A percentile compares a stretch with the other conserved stretches of the same genome.
phyloP scores from a whole-genome alignment of 345 rosid genomes.

The Arabis alpina region DNA sequence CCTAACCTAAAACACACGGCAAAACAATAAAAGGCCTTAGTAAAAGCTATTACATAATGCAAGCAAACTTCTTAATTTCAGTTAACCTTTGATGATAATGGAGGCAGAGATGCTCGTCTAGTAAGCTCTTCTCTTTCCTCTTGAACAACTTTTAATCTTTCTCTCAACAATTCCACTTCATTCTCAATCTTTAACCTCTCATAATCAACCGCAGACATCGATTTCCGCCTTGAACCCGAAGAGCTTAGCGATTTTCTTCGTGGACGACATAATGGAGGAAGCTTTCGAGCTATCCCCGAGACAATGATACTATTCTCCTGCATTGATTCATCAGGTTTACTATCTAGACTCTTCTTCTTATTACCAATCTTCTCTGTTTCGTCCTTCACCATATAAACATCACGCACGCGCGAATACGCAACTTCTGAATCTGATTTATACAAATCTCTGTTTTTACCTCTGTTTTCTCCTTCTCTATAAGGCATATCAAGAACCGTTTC shows the following conservation, averaged over 20 bases:
- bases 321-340: conserved; percentile 21
- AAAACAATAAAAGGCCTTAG: conserved; percentile 14
- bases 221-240: conserved; percentile 54
- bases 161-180: conserved; percentile 71
- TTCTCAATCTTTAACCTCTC: conserved; percentile 73
- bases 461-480: conserved; percentile 29
- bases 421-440: conserved; percentile 44
- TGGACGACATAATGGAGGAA: conserved; percentile 48
- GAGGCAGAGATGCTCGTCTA: conserved; percentile 60
- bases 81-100: conserved; percentile 58
- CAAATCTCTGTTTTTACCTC: conserved; percentile 16
- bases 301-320: conserved; percentile 47
- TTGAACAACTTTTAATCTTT: conserved; percentile 62
- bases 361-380: conserved; percentile 33
- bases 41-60: conserved; percentile 2
- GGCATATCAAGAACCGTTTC: conserved; percentile 45
- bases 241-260: conserved; percentile 40
- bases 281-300: conserved; percentile 44
- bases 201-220: conserved; percentile 77
- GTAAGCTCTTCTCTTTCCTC: conserved; percentile 66
- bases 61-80: background rate
- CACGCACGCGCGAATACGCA: conserved; percentile 31
- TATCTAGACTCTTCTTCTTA: conserved; percentile 40
- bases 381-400: conserved; percentile 47
- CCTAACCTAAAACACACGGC: conserved; percentile 53